Evolutionary conservation across 352 stramenopile species (phyloP).

Genomic region (Peronospora belbahrii): DNA sequence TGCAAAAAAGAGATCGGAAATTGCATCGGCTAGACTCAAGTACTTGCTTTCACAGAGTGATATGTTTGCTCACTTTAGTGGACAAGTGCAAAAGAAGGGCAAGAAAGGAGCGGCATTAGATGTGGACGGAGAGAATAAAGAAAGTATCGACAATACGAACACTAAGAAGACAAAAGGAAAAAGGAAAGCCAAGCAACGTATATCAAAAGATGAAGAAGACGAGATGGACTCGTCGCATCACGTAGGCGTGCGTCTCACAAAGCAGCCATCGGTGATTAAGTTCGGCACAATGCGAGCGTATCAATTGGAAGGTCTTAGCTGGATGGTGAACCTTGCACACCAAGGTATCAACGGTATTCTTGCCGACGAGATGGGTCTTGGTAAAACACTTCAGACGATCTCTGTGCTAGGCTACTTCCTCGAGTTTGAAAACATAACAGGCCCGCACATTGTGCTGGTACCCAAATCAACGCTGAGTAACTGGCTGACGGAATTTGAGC

Average conservation of each 20-base stretch:
- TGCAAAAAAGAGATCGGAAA: constrained; percentile 68
- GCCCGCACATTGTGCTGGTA: constrained; percentile 91
- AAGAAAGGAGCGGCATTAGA: constrained; percentile 19
- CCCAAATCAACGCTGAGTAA: constrained; percentile 91
- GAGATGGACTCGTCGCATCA: constrained; percentile 58
- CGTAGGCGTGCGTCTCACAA: constrained; percentile 86
- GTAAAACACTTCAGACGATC: constrained; percentile 95
- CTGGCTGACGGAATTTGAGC: constrained; percentile 90
- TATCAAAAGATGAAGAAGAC: constrained; percentile 78
- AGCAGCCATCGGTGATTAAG: constrained; percentile 89
- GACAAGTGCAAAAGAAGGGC: constrained; percentile 65
- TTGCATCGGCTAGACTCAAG: constrained; percentile 80
- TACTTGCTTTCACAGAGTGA: constrained; percentile 96
- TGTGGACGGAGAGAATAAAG: constrained; percentile 55
- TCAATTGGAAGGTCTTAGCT: constrained; percentile 97
- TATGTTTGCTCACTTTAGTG: constrained; percentile 96
- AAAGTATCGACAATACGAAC: constrained; percentile 23
- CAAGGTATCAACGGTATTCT: constrained; percentile 98
- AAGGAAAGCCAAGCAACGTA: constrained; percentile 75
- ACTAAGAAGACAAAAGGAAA: constrained; percentile 42
- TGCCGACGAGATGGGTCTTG: constrained; percentile 96
- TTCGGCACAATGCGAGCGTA: constrained; percentile 95
- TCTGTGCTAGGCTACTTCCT: constrained; percentile 80
- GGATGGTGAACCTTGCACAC: constrained; percentile 97
- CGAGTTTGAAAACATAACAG: constrained; percentile 77